Evolutionary conservation across 2,329 filamentous ascomycete species (phyloP), one percentile per base, ranked within the genome.

Genomic region (Botrytis elliptica): DNA sequence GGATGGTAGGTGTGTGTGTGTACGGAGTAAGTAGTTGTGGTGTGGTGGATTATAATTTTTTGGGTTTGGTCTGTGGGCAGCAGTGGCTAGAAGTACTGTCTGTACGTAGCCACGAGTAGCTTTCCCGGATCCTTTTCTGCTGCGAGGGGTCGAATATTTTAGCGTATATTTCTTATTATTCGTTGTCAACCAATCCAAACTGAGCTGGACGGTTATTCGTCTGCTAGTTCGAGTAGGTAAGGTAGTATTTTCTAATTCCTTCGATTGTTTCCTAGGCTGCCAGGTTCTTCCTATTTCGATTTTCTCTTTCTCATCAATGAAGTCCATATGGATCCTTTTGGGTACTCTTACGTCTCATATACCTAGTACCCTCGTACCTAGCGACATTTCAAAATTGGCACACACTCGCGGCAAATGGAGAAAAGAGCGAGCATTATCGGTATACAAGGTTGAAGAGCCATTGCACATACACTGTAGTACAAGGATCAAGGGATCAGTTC

Each of bases 71-170:
- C 49, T 52, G 49, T 52, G 49, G 49, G 49, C 49, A 52, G 14
- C 52, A 55, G 52, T 55, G 52, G 52, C 52, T 55, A 55, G 52
- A 55, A 55, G 52, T 52, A 52, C 25, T 52, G 10, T 52, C 10
- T 16, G 49, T 52, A 10, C 7, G 49, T 52, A 52, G 49, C 49
- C 49, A 52, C 49, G n/a, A 57, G 52, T 57, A 57, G 52, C 52
- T 57, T 59, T 44, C 36, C 52, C 67, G 67, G 67, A 25, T 57
- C 33, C 12, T 63, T 70, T 70, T 70, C 68, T 70, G 57, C 68
- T 70, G 57, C 55, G 68, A 70, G 68, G 68, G 55, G 40, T 70
- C 33, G 29, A 70, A 63, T 62, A 22, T 64, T 49, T 64, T 71
- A 71, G 68, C 57, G 57, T 49, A n/a, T 63, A 33, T 64, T 44